phyloP scores from a whole-genome alignment of 176 grass and related monocot genomes.

The Carex kokanica region DNA sequence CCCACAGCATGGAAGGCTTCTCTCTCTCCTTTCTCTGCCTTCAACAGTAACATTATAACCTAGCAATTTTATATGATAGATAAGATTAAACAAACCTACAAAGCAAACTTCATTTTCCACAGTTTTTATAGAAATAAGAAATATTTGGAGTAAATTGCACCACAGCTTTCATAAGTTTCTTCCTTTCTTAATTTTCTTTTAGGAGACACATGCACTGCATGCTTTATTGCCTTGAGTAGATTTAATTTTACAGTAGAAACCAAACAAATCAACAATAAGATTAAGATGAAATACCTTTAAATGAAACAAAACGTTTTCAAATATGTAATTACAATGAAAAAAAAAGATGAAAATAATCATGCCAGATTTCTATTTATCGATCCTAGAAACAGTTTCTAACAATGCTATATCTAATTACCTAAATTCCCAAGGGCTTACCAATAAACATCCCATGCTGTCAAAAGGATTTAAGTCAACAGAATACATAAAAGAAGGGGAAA shows the following conservation, averaged over 20 bases:
- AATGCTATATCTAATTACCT: neutral
- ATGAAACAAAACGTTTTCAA: neutral
- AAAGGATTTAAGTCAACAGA: neutral
- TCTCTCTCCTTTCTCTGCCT: constrained; percentile 34
- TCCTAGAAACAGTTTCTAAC: neutral
- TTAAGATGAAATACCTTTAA: neutral
- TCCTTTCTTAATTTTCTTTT: neutral
- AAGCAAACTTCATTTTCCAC: neutral
- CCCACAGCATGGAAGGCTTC: constrained; percentile 64
- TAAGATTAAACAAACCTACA: constrained; percentile 6
- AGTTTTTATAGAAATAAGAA: neutral
- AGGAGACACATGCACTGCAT: neutral
- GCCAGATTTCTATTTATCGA: neutral
- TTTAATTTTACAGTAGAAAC: neutral
- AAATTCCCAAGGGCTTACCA: neutral
- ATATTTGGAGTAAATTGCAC: neutral
- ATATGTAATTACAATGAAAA: neutral
- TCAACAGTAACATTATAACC: constrained; percentile 46
- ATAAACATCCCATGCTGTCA: neutral
- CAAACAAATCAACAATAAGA: neutral
- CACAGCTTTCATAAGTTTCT: neutral
- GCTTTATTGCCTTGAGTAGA: neutral
- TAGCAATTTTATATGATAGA: constrained; percentile 28
- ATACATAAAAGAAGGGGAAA: neutral
- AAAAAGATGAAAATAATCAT: neutral